These are phyloP conservation scores for Smithsoniella earleae DNA, from an alignment of 163 green algal species.

Conservation along the genomic window DNA sequence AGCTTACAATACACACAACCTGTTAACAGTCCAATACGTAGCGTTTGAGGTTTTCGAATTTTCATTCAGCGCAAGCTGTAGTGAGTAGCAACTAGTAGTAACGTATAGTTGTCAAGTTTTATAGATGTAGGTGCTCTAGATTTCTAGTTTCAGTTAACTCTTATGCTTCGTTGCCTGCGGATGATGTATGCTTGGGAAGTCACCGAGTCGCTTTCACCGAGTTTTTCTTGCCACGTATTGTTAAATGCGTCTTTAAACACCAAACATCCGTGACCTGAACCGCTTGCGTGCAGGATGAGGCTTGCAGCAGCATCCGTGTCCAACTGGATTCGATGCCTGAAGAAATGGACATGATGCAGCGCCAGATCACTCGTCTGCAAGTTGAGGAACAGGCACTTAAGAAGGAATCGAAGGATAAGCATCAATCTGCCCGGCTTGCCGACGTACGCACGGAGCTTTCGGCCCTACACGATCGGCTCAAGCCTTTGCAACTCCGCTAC, in stretches of 20 bases:
- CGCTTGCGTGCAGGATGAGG: conserved; percentile 78
- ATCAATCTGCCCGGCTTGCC: conserved; percentile 35
- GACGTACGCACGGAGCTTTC: conserved; percentile 51
- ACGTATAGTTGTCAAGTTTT: too few relatives aligned
- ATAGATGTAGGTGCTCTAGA: too few relatives aligned
- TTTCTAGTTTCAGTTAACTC: too few relatives aligned
- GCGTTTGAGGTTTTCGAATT: too few relatives aligned
- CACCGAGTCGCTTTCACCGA: too few relatives aligned
- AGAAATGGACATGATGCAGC: conserved; percentile 58
- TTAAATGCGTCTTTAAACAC: too few relatives aligned
- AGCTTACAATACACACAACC: too few relatives aligned
- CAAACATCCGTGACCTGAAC: too few relatives aligned
- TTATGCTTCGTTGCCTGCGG: not conserved
- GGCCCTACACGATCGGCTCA: conserved; percentile 62
- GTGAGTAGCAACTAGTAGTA: too few relatives aligned
- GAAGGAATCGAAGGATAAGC: conserved; percentile 63
- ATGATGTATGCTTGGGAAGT: not conserved
- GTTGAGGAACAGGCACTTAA: conserved; percentile 51
- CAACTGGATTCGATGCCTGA: conserved; percentile 63
- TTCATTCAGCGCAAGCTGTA: too few relatives aligned
- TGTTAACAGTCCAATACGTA: too few relatives aligned
- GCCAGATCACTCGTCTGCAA: conserved; percentile 47
- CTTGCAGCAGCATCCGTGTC: conserved; percentile 61
- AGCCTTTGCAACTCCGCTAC: conserved; percentile 61
- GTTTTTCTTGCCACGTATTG: too few relatives aligned